phyloP scores from a whole-genome alignment of 1,139 yeast species.

The Suhomyces bolitotheri region DNA sequence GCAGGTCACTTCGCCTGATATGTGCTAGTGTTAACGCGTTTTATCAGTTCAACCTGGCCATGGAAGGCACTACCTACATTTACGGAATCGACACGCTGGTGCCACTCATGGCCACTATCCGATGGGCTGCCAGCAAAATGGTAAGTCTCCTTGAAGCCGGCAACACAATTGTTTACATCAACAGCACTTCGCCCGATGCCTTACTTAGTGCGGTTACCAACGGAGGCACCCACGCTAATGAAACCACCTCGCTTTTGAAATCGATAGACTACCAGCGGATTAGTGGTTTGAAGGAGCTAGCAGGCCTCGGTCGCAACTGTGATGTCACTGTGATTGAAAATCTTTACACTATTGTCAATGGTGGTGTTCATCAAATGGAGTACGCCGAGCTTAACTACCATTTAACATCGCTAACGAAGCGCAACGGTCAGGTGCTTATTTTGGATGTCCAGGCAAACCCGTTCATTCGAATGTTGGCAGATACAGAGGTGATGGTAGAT shows the following conservation, averaged over 20 bases:
- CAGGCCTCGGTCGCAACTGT: neutral
- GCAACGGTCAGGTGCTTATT: constrained; percentile 3
- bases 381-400: constrained; percentile 10
- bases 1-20: neutral
- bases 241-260: constrained; percentile 6
- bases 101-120: neutral
- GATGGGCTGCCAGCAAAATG: constrained; percentile 6
- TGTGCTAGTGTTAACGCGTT: neutral
- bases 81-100: neutral
- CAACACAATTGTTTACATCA: constrained; percentile 11
- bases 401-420: constrained; percentile 5
- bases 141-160: neutral
- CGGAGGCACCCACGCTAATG: neutral
- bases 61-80: constrained; percentile 3
- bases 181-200: constrained; percentile 13
- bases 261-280: constrained; percentile 12
- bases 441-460: constrained; percentile 8
- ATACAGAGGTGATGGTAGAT: constrained; percentile 1
- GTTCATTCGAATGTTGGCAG: constrained; percentile 8
- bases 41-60: neutral
- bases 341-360: constrained; percentile 9
- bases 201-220: constrained; percentile 2
- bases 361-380: constrained; percentile 7
- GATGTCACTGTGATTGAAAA: constrained; percentile 10
- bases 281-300: constrained; percentile 5